Base-by-base conservation (phyloP, 2,329 filamentous ascomycete genomes). In the Hypoxylon sp. region DNA sequence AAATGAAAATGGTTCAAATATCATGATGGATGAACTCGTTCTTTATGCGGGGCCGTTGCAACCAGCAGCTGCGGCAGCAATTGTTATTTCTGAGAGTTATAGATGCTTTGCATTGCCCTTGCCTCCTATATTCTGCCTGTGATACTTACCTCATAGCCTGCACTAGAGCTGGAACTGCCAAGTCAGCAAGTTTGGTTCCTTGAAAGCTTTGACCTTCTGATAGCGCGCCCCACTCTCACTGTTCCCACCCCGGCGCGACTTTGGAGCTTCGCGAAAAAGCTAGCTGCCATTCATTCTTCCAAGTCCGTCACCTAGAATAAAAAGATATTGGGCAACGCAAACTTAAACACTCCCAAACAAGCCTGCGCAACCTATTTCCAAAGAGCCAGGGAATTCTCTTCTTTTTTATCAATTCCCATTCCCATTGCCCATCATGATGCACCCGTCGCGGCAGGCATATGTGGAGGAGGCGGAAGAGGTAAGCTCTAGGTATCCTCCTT, bases 371-470 rank as follows among this genome's bases (percentile, higher is more conserved):
- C 28, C 17, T 21, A 30, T 19, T 21, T 5, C 3, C 28, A 19
- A 1, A 51, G 32, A 17, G 23, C n/a, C 0, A 41, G 19, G 17
- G 7, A n/a, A 2, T n/a, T 17, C n/a, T n/a, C n/a, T n/a, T n/a
- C n/a, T n/a, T n/a, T 1, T 3, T 36, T 38, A 3, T 46, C 13
- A 50, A 25, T n/a, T 11, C 1, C 17, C n/a, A 43, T 73, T 70
- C 2, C 17, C n/a, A 43, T 73, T 70, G 75, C 74, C 74, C 80
- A 83, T 75, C 71, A 89, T 87, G 83, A 89, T 97, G 83, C 95
- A 98, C 84, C 95, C 95, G 64, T 90, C 95, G 79, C 89, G 96
- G 72, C 91, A 95, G 81, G 95, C 95, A 45, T 98, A 97, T 80
- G 94, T 98, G 71, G 95, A 98, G 85, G 95, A 98, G 77, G 90